Percentiles rank a stretch among this genome's conserved stretches.
Evolutionary conservation across 257 asterid genomes (phyloP).

Genomic region (Galeopsis tetrahit): DNA sequence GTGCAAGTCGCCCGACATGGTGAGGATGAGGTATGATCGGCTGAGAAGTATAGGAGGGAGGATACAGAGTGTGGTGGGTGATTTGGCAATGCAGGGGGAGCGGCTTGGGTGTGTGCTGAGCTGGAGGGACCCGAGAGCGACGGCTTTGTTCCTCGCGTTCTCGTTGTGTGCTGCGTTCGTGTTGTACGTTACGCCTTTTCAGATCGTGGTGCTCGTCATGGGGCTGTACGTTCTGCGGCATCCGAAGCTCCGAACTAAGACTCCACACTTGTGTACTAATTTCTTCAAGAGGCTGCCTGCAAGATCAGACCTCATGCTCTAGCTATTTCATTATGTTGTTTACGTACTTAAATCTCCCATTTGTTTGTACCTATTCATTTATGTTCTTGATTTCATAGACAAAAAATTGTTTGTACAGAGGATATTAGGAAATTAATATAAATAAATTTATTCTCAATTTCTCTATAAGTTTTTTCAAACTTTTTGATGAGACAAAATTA

Average conservation of each 20-base stretch:
- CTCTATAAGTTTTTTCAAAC: no score
- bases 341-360: no score
- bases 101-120: slow-evolving; percentile 60
- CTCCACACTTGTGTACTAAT: slow-evolving; percentile 54
- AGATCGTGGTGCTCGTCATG: slow-evolving; percentile 46
- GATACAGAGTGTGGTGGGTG: slow-evolving; percentile 77
- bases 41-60: slow-evolving; percentile 79
- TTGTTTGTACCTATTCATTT: no score
- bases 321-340: slow-evolving; percentile 31
- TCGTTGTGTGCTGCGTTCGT: slow-evolving; percentile 65
- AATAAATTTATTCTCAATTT: no score
- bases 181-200: slow-evolving; percentile 66
- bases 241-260: slow-evolving; percentile 69
- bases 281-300: slow-evolving; percentile 91
- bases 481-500: no score
- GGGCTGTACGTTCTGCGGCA: slow-evolving; percentile 69
- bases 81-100: slow-evolving; percentile 84
- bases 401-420: no score
- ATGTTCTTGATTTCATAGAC: no score
- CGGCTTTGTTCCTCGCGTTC: slow-evolving; percentile 66
- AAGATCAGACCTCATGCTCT: slow-evolving; percentile 73
- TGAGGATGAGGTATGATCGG: slow-evolving; percentile 77
- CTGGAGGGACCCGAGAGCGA: slow-evolving; percentile 88
- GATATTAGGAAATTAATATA: no score
- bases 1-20: slow-evolving; percentile 48